Percentiles rank a stretch among this genome's conserved stretches.
These are phyloP conservation scores for Penicillium sp. DNA, from an alignment of 2,329 filamentous ascomycete genomes.

Conservation along the genomic window DNA sequence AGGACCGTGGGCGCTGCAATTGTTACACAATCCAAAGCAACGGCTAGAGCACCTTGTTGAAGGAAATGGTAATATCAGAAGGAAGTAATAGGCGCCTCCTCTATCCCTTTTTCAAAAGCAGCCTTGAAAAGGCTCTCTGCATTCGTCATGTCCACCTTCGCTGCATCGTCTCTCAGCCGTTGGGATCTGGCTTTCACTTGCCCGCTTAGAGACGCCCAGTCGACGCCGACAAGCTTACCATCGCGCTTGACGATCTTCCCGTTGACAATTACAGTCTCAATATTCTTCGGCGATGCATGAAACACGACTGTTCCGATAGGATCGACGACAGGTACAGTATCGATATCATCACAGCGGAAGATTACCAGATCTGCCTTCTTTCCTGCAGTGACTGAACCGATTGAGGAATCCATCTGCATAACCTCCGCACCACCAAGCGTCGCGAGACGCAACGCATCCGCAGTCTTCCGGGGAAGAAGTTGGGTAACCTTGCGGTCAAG, in stretches of 20 bases:
- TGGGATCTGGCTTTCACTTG: background rate
- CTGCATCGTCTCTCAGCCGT: background rate
- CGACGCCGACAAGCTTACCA: background rate
- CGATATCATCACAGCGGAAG: constrained; percentile 15
- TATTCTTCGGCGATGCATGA: constrained; percentile 13
- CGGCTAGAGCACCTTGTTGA: too few relatives aligned
- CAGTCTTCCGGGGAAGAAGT: background rate
- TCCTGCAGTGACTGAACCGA: constrained; percentile 9
- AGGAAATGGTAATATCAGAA: background rate
- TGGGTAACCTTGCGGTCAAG: background rate
- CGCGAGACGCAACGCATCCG: constrained; percentile 8
- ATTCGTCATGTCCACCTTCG: background rate
- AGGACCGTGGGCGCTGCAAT: too few relatives aligned
- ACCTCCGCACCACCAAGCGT: constrained; percentile 11
- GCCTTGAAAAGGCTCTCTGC: background rate
- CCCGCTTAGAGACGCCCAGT: background rate
- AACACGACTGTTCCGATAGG: constrained; percentile 12
- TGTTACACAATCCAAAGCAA: too few relatives aligned
- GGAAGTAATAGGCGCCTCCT: background rate
- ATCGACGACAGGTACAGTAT: constrained; percentile 14
- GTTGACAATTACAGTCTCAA: constrained; percentile 11
- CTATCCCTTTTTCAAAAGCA: background rate
- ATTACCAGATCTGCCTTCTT: constrained; percentile 15
- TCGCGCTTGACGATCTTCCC: constrained; percentile 13
- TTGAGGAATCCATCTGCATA: constrained; percentile 11